Evolutionary conservation across 495 filamentous ascomycete species (phyloP), one percentile per base, ranked within the genome.

Genomic region (Stereocaulon alpinum): DNA sequence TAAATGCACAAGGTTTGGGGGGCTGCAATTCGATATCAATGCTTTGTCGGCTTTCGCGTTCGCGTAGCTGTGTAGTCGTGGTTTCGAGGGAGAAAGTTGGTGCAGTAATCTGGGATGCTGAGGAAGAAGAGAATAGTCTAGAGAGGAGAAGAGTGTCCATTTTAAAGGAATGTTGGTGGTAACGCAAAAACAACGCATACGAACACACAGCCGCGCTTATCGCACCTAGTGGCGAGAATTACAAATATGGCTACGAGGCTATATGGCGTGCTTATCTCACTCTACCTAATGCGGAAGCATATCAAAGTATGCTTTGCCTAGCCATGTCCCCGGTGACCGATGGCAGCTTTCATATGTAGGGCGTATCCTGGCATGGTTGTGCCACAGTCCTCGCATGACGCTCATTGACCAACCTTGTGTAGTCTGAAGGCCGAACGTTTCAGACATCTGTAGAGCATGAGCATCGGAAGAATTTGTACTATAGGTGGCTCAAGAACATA

Each of bases 201-300:
- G 47, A 50, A 27, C 15, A 17, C n/a, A 50, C 24, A 50, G 10
- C 47, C 47, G 47, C 47, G 47, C 47, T 50, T 50, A 50, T 50
- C 22, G 47, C 2, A 6, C 34, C 12, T 37, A 2, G 34, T 37
- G 27, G 14, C 45, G 27, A 32, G 27, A 30, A 50, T 50, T 50
- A 50, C 47, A 50, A 50, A 50, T 50, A 18, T 24, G 15, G 9
- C 15, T 32, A 30, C 10, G 15, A 12, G 6, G 3, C 1, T 24
- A 24, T 24, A 48, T 48, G 45, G n/a, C 47, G 22, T 50, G 47
- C 47, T 50, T 17, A 4, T 10, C n/a, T 30, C 27, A 5, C 47
- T 50, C n/a, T n/a, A 50, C n/a, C 24, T 3, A 24, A 24, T 24
- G 47, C 47, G 47, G 6, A 32, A 30, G 47, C 30, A 32, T 50